Conservation (phyloP, 78 protist species). For the Paratrimastix pyriformis region DNA sequence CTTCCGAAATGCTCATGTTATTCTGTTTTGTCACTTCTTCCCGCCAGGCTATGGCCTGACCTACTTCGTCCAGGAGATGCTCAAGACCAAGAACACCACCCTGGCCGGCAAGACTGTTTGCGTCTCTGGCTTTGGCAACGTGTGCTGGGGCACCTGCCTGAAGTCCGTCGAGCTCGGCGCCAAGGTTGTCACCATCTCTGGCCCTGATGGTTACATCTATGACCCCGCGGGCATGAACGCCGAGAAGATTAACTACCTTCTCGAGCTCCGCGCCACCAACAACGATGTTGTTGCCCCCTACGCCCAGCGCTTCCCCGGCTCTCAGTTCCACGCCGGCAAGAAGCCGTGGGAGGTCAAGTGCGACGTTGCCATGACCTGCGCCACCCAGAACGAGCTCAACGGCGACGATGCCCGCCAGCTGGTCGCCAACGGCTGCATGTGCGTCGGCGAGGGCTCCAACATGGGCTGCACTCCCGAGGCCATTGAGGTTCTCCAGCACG, state of each 20-base stretch:
- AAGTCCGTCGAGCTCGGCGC: constrained; percentile 37
- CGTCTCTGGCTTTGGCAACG: constrained; percentile 61
- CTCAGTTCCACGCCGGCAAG: constrained; percentile 12
- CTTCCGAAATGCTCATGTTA: no score
- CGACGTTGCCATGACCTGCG: constrained; percentile 52
- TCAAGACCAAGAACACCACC: no score
- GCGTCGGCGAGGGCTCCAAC: constrained; percentile 57
- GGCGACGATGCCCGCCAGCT: constrained; percentile 38
- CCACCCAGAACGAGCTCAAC: constrained; percentile 66
- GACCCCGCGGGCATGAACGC: constrained; percentile 26
- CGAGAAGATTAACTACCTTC: constrained; percentile 18
- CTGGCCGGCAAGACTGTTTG: constrained; percentile 18
- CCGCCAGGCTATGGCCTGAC: constrained; percentile 63
- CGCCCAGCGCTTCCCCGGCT: not conserved
- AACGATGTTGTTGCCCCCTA: constrained; percentile 24
- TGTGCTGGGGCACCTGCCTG: constrained; percentile 28
- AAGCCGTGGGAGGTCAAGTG: constrained; percentile 28
- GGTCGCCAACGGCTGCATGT: constrained; percentile 20
- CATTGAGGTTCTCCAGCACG: constrained; percentile 9
- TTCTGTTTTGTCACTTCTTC: no score
- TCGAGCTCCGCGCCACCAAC: constrained; percentile 24
- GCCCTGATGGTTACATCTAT: constrained; percentile 24
- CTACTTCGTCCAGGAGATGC: constrained; percentile 30
- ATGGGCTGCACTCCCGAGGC: constrained; percentile 49
- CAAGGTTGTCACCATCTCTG: constrained; percentile 41